Base-by-base conservation (phyloP, 495 filamentous ascomycete genomes). In the Hypoxylon lienhwacheense region DNA sequence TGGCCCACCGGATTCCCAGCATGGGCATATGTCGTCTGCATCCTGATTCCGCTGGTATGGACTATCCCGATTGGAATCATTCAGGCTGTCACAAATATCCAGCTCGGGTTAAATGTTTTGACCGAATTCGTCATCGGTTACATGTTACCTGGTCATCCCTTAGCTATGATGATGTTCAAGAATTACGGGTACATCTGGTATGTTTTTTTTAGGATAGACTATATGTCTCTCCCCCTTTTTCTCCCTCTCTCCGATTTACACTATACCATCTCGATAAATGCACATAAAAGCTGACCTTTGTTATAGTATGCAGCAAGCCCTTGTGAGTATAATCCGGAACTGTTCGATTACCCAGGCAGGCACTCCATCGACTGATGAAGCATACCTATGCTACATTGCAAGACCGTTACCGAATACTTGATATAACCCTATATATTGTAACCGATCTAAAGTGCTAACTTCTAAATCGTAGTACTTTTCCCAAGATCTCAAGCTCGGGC, bases 81-180 rank as follows among this genome's bases (percentile, higher is more conserved):
- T n/a, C 83, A 87, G 61, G 84, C 82, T 2, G 70, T 85, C 53
- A 85, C 83, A 16, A 87, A 87, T 58, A 81, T 82, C 40, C 81
- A 83, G 62, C 81, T 85, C 25, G 85, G 84, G 3, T 67, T 87
- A 22, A 87, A 87, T 54, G 73, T 87, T 3, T 66, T 88, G 17
- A 86, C 85, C 16, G 85, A 88, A 63, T 89, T 83, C 55, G 76
- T 88, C 51, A 79, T 83, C 26, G 84, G 85, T 3, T 87, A 88
- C 67, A 83, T 85, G 53, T 78, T 85, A 29, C 80, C 85, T 3
- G 85, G 84, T 8, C 74, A 75, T 7, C 84, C 84, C 1, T 63
- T 87, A 4, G 84, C 84, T 26, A 82, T 85, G 66, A 90, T 85
- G 83, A 72, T 84, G 56, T 89, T 89, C 73, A 88, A 89, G 60